These are phyloP conservation scores for Dentipellis fragilis DNA, from an alignment of 768 basidiomycete genomes.

Conservation along the genomic window DNA sequence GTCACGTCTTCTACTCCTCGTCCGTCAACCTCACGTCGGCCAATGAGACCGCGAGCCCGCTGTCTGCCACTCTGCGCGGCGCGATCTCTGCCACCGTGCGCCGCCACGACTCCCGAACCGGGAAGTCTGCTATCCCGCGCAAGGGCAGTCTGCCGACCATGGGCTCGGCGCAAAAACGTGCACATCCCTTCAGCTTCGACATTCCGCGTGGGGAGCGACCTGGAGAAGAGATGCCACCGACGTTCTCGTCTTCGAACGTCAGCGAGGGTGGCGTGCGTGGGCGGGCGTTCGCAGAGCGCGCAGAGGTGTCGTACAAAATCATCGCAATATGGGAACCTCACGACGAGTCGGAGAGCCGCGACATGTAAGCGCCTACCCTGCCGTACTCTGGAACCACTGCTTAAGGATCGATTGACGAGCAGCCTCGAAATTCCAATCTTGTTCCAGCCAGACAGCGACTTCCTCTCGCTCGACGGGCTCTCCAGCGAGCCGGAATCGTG, in stretches of 20 bases:
- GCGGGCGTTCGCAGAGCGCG: constrained; percentile 22
- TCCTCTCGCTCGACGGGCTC: constrained; percentile 44
- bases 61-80: not conserved
- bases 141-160: not conserved
- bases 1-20: constrained; percentile 20
- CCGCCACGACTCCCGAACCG: not conserved
- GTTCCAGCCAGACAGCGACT: constrained; percentile 48
- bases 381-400: not conserved
- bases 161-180: constrained; percentile 5
- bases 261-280: constrained; percentile 18
- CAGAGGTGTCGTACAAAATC: constrained; percentile 44
- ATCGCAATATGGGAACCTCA: constrained; percentile 48
- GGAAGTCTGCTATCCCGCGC: not conserved
- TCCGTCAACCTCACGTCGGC: not conserved
- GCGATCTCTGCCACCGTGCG: not conserved
- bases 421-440: constrained; percentile 61
- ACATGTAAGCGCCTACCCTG: constrained; percentile 32
- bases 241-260: constrained; percentile 34
- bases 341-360: constrained; percentile 31
- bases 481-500: constrained; percentile 39
- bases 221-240: constrained; percentile 55
- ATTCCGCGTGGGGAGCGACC: constrained; percentile 38
- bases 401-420: not conserved
- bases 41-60: not conserved
- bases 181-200: constrained; percentile 43